A percentile compares a stretch with the other conserved stretches of the same genome.
These are phyloP conservation scores for Lindgomyces ingoldianus DNA, from an alignment of 495 filamentous ascomycete genomes.

Conservation along the genomic window DNA sequence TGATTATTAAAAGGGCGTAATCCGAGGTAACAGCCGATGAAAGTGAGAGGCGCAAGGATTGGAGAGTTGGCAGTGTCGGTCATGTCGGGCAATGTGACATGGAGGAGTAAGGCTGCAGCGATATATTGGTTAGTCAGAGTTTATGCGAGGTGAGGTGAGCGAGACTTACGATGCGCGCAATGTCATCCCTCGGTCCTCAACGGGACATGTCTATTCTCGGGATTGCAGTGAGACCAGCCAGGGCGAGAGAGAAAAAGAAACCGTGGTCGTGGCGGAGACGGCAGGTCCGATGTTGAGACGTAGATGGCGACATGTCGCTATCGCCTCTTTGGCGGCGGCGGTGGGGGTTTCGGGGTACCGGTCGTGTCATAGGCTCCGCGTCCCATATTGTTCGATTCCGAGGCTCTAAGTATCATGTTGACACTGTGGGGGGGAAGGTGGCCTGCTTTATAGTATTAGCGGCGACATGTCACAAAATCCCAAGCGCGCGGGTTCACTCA, in stretches of 20 bases:
- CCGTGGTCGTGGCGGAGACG: slow-evolving; percentile 3
- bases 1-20: slow-evolving; percentile 40
- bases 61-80: background rate
- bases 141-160: slow-evolving; percentile 30
- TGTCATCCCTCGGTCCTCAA: slow-evolving; percentile 34
- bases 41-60: slow-evolving; percentile 6
- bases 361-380: slow-evolving; percentile 45
- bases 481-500: slow-evolving; percentile 18
- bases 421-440: background rate
- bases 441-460: slow-evolving; percentile 35
- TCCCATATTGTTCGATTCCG: slow-evolving; percentile 39
- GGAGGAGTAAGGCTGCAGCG: slow-evolving; percentile 31
- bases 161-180: slow-evolving; percentile 35
- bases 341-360: slow-evolving; percentile 40
- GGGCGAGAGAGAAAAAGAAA: slow-evolving; percentile 17
- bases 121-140: slow-evolving; percentile 29
- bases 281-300: slow-evolving; percentile 5
- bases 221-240: background rate
- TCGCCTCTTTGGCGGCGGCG: slow-evolving; percentile 40
- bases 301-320: slow-evolving; percentile 22
- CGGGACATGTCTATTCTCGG: slow-evolving; percentile 1
- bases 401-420: slow-evolving; percentile 40
- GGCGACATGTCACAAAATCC: background rate
- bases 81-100: background rate
- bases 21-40: slow-evolving; percentile 8